phyloP scores from a whole-genome alignment of 2,329 filamentous ascomycete genomes.

The Juglanconis sp. region DNA sequence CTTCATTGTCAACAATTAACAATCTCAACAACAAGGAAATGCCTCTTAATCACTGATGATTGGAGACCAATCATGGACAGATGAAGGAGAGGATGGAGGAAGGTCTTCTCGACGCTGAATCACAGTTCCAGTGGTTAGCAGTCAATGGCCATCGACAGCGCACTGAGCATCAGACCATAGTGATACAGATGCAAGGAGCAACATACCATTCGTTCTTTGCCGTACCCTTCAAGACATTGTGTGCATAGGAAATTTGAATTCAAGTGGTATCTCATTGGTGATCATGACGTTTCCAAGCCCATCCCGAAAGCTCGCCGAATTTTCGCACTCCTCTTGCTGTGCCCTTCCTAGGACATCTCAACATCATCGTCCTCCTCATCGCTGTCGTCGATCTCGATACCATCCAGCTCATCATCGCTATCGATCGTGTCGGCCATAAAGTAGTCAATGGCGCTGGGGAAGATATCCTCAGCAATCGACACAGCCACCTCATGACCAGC shows the following conservation, averaged over 20 bases:
- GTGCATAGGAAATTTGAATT: not conserved
- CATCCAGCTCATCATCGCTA: conserved; percentile 18
- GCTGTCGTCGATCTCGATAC: conserved; percentile 16
- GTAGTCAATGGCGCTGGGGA: conserved; percentile 19
- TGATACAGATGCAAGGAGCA: too few relatives aligned
- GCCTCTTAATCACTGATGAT: too few relatives aligned
- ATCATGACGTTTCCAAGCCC: conserved; percentile 3
- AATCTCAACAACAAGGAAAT: too few relatives aligned
- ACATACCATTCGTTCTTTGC: too few relatives aligned
- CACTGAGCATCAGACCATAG: too few relatives aligned
- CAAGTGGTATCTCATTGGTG: conserved; percentile 7
- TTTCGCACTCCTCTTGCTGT: not conserved
- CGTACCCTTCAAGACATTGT: too few relatives aligned
- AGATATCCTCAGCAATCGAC: conserved; percentile 19
- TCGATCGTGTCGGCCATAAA: conserved; percentile 20
- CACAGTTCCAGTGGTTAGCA: too few relatives aligned
- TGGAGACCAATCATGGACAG: too few relatives aligned
- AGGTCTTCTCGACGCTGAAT: too few relatives aligned
- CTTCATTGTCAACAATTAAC: too few relatives aligned
- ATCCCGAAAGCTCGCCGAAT: not conserved
- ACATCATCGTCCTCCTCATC: conserved; percentile 18
- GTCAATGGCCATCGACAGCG: too few relatives aligned
- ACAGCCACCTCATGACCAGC: conserved; percentile 20
- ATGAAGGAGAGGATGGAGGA: too few relatives aligned
- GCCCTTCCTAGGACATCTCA: conserved; percentile 13